A percentile compares a stretch with the other conserved stretches of the same genome.
Evolutionary conservation across 106 monocot genomes (phyloP).

Genomic region (Dioscorea dumetorum): DNA sequence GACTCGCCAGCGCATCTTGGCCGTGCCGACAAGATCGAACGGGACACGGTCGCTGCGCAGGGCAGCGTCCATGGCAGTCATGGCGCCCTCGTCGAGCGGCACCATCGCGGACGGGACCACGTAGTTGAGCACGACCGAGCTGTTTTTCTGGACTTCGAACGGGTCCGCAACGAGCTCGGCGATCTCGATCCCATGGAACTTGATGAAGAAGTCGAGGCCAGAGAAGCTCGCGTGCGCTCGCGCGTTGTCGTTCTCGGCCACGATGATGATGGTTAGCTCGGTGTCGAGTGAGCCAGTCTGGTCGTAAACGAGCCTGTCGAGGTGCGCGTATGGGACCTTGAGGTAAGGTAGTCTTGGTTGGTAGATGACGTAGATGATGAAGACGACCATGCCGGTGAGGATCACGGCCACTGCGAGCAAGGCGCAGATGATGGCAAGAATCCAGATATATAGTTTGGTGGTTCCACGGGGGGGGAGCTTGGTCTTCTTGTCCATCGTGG

Average conservation of each 20-base stretch:
- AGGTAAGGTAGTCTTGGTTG: slow-evolving; percentile 25
- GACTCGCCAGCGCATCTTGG: slow-evolving; percentile 27
- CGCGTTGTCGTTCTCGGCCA: slow-evolving; percentile 29
- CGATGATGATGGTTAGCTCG: slow-evolving; percentile 9
- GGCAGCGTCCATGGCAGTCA: slow-evolving; percentile 10
- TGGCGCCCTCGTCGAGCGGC: slow-evolving; percentile 11
- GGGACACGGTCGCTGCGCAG: slow-evolving; percentile 13
- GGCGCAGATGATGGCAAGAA: slow-evolving; percentile 20
- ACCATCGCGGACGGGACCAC: slow-evolving; percentile 11
- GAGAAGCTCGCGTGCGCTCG: slow-evolving; percentile 23
- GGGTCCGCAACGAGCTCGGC: slow-evolving; percentile 22
- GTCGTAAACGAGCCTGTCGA: slow-evolving; percentile 15
- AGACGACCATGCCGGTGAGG: slow-evolving; percentile 18
- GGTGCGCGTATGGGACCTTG: slow-evolving; percentile 12
- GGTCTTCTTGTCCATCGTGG: not conserved
- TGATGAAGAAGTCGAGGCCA: slow-evolving; percentile 11
- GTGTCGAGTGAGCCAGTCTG: slow-evolving; percentile 10
- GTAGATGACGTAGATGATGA: slow-evolving; percentile 29
- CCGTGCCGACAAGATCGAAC: slow-evolving; percentile 22
- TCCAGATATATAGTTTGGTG: slow-evolving; percentile 15
- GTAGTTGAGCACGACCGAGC: slow-evolving; percentile 15
- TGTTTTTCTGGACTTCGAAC: slow-evolving; percentile 17
- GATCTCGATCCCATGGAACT: slow-evolving; percentile 21
- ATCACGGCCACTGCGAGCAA: slow-evolving; percentile 21
- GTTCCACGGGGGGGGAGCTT: not conserved